phyloP scores from a whole-genome alignment of 768 basidiomycete species.

The Calocybe indica region DNA sequence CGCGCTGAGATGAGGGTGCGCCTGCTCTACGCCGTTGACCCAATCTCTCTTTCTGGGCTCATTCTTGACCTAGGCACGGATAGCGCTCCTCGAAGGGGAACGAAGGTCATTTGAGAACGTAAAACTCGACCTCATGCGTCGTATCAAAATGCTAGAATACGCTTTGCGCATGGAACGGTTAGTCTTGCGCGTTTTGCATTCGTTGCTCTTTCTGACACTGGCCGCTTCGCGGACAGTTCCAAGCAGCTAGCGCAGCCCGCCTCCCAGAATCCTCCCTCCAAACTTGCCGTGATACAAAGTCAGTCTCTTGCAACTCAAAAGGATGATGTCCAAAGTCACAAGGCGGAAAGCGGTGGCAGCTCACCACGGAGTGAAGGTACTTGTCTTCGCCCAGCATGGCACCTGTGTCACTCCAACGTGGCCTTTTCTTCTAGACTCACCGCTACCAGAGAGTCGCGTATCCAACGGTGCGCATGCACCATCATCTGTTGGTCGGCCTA shows the following conservation, averaged over 20 bases:
- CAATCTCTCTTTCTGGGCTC: constrained; percentile 21
- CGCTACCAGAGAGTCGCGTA: constrained; percentile 61
- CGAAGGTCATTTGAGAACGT: constrained; percentile 96
- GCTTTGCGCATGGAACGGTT: constrained; percentile 95
- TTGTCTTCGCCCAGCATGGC: constrained; percentile 6
- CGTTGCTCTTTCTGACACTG: constrained; percentile 26
- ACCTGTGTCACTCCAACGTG: constrained; percentile 5
- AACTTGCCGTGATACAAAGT: constrained; percentile 57
- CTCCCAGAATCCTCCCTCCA: constrained; percentile 56
- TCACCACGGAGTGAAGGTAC: constrained; percentile 83
- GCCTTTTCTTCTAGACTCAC: constrained; percentile 48
- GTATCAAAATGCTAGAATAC: constrained; percentile 99
- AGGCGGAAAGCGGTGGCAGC: constrained; percentile 75
- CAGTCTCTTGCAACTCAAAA: constrained; percentile 48
- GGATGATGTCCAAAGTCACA: constrained; percentile 68
- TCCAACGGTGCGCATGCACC: constrained; percentile 52
- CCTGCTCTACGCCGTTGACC: constrained; percentile 18
- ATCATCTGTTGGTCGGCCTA: constrained; percentile 41
- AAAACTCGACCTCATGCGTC: constrained; percentile 89
- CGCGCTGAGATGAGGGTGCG: constrained; percentile 97
- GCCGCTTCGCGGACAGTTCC: constrained; percentile 44
- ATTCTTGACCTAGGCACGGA: constrained; percentile 65
- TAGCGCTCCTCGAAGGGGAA: constrained; percentile 95
- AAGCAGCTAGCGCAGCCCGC: constrained; percentile 69
- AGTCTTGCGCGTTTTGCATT: constrained; percentile 20